Base-by-base conservation (phyloP, 2,329 filamentous ascomycete species). In the Microcyclospora pomicola region DNA sequence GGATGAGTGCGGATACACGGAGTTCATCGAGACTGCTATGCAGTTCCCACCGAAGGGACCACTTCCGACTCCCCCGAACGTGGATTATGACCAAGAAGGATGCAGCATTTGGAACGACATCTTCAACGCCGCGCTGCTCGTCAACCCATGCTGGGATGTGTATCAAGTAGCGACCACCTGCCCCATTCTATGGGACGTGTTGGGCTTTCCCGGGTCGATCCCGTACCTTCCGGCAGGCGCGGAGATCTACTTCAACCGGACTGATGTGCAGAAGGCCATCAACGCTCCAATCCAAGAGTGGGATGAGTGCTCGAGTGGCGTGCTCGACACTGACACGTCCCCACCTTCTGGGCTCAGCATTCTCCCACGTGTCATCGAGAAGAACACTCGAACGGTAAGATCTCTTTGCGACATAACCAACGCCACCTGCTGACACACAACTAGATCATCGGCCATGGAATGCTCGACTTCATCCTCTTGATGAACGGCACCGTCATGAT, bases 81-180 rank as follows among this genome's bases (percentile, higher is more conserved):
- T 57, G 15, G 57, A 61, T 36, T 57, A 62, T 16, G 47, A 60
- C 28, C 60, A 60, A 0, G 47, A 54, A n/a, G 51, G 60, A 0
- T 87, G 82, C 54, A 40, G 43, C 6, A 38, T 58, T 14, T 56
- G 49, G 47, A 56, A 68, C 40, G 62, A 69, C 15, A 70, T 82
- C 24, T 64, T 63, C 48, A 47, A 65, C 0, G 77, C 74, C 24
- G 69, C 70, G 6, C 44, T 65, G 4, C 52, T 63, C 1, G 58
- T 73, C 27, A 91, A 91, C 60, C 83, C 83, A 0, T 91, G 84
- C 64, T 92, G 81, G 60, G 75, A 85, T 55, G 64, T 82, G 9
- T 91, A 88, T 60, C 73, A 81, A 36, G 71, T 88, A 11, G 73
- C 73, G 2, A 76, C 74, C 3, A 80, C 76, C 10, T 91, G 83